Conservation (phyloP, 768 basidiomycete genomes). For the Krasilnikovozyma curviuscula region DNA sequence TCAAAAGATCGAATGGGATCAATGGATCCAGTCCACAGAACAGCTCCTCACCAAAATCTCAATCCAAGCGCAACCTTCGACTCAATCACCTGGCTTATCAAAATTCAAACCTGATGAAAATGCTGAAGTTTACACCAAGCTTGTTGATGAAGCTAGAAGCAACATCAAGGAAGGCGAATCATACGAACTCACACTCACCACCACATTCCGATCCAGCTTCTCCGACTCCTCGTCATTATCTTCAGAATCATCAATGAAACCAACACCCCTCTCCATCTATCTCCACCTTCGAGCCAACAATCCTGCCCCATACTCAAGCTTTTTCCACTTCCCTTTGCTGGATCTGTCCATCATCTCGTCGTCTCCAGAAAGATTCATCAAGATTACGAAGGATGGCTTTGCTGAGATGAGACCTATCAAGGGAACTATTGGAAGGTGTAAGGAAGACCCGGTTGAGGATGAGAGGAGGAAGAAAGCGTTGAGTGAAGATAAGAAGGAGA, state of each 20-base stretch:
- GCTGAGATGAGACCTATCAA: constrained; percentile 89
- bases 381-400: constrained; percentile 41
- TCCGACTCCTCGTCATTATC: constrained; percentile 10
- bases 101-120: constrained; percentile 4
- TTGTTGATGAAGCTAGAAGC: constrained; percentile 52
- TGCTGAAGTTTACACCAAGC: constrained; percentile 37
- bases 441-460: constrained; percentile 35
- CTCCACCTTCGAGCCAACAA: constrained; percentile 45
- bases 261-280: constrained; percentile 17
- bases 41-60: not conserved
- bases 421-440: constrained; percentile 43
- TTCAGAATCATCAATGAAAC: not conserved
- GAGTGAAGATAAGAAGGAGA: constrained; percentile 46
- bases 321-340: constrained; percentile 27
- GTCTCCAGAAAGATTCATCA: constrained; percentile 81
- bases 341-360: constrained; percentile 49
- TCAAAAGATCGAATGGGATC: constrained; percentile 5
- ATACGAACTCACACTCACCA: constrained; percentile 79
- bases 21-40: not conserved
- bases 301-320: constrained; percentile 75
- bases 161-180: constrained; percentile 65
- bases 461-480: constrained; percentile 31
- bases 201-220: constrained; percentile 23
- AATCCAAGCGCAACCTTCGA: not conserved
- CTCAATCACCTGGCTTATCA: not conserved